Evolutionary conservation across 1,139 yeast species (phyloP).

Genomic region (Blastobotrys proliferans): DNA sequence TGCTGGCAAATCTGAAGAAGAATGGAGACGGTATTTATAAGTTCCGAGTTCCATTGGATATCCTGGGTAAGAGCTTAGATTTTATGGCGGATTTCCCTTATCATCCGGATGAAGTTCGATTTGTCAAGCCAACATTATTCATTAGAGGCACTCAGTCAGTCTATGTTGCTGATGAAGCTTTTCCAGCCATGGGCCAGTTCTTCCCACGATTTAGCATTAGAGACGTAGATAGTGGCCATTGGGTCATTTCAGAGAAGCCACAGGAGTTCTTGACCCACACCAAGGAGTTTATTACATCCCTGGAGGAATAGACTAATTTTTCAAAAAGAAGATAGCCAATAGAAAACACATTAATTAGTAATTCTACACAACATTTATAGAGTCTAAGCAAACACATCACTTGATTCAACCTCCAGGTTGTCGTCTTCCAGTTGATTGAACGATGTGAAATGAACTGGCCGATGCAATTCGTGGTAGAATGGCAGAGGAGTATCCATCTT

Average conservation of each 20-base stretch:
- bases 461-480: conserved; percentile 80
- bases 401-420: conserved; percentile 65
- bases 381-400: conserved; percentile 54
- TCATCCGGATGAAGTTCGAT: conserved; percentile 50
- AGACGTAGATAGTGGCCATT: conserved; percentile 84
- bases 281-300: conserved; percentile 19
- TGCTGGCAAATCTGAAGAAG: conserved; percentile 64
- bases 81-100: conserved; percentile 74
- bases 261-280: conserved; percentile 24
- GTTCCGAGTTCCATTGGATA: conserved; percentile 65
- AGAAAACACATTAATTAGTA: not conserved
- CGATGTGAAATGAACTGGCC: conserved; percentile 80
- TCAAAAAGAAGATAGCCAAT: not conserved
- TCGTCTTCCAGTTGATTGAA: conserved; percentile 64
- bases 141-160: conserved; percentile 73
- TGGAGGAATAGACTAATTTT: conserved; percentile 7
- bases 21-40: conserved; percentile 28
- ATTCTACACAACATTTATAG: not conserved
- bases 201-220: conserved; percentile 75
- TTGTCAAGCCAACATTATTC: conserved; percentile 71
- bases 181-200: conserved; percentile 68
- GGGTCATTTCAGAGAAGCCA: conserved; percentile 44
- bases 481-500: conserved; percentile 76
- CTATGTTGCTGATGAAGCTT: conserved; percentile 81
- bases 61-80: conserved; percentile 59